phyloP scores from a whole-genome alignment of 306 rosid species.

The cucumber (Cucumis sativus) region DNA sequence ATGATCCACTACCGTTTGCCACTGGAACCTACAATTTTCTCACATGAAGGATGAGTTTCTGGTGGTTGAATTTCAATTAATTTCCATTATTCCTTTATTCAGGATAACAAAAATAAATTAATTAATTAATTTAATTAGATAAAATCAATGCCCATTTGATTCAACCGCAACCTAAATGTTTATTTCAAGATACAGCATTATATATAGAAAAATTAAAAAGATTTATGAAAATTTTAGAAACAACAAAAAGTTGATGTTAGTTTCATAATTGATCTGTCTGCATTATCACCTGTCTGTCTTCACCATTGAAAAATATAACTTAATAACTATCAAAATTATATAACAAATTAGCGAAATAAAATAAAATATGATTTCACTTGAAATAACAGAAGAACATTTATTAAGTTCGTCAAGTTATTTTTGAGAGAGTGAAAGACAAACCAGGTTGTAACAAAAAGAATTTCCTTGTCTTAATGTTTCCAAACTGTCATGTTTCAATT shows the following conservation, averaged over 20 bases:
- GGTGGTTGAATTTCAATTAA: background rate
- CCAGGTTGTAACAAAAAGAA: background rate
- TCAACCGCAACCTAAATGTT: background rate
- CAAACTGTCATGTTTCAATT: background rate
- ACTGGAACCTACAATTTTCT: slow-evolving; percentile 68
- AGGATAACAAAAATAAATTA: background rate
- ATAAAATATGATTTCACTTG: background rate
- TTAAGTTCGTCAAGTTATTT: background rate
- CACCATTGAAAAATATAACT: background rate
- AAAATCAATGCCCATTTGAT: background rate
- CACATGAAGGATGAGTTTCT: slow-evolving; percentile 13
- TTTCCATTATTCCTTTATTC: background rate
- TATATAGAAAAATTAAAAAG: background rate
- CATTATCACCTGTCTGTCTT: background rate
- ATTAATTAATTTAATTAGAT: too few relatives aligned
- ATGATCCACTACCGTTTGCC: slow-evolving; percentile 94
- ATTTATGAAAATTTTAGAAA: background rate
- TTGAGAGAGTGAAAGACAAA: background rate
- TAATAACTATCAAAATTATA: background rate
- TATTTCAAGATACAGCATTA: background rate
- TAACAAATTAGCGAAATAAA: background rate
- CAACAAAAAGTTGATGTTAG: background rate
- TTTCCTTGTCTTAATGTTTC: background rate
- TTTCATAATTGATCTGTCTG: background rate
- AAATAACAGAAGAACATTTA: background rate